Evolutionary conservation across 192 early-diverging fungal genomes (phyloP), one percentile per base, ranked within the genome.

Genomic region (Haplosporangium gracile): DNA sequence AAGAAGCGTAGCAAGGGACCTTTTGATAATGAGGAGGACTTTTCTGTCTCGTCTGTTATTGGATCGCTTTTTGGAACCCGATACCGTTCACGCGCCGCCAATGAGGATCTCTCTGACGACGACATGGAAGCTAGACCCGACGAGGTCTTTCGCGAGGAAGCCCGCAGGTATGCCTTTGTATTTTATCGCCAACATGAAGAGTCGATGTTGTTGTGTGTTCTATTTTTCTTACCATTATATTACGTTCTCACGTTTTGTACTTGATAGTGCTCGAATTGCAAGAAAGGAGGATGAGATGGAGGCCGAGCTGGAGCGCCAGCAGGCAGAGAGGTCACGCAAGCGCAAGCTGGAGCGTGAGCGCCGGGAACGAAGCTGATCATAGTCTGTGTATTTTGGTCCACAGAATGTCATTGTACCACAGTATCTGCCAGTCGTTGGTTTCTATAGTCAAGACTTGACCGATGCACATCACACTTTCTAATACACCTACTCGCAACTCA

Each of bases 111-210:
- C 16, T 85, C 83, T 18, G 84, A 82, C 36, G 81, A 86, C 60
- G 81, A 86, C 49, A 86, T 86, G 84, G 84, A 86, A 53, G 84
- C 84, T 2, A 40, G 77, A 16, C 74, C 84, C 11, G 77, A 76
- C n/a, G 84, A 86, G 40, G 79, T 86, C 29, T 86, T 86, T 71
- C 84, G 84, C 0, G 84, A 86, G 68, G 84, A 86, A 76, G 77
- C 77, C 18, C 51, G 84, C 77, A 86, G 84, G 84, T 86, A 78
- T 38, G 79, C 9, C 15, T 29, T 42, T 40, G 38, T 60, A 6
- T 22, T 34, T 38, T 29, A 13, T 68, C 24, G 7, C 34, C 18
- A 42, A 11, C 15, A 8, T 42, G 9, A 15, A 15, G 15, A 0
- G 9, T 10, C 15, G 11, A 45, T 65, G 38, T 4, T 0, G 1